phyloP scores from a whole-genome alignment of 805 yeast genomes.

The Wickerhamomyces hampshirensis region DNA sequence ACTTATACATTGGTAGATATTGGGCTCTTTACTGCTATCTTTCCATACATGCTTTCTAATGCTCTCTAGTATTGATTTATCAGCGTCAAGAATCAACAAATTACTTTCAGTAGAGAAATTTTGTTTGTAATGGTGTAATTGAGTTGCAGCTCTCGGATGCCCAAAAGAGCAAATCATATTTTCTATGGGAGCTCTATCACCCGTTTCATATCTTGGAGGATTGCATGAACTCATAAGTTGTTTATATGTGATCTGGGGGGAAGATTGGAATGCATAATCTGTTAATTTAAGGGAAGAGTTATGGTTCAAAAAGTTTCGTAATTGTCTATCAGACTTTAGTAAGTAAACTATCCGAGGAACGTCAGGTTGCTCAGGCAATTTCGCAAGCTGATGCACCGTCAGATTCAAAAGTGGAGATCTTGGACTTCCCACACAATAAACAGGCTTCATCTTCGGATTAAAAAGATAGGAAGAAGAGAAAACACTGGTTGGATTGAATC shows the following conservation, averaged over 20 bases:
- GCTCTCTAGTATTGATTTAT: conserved; percentile 49
- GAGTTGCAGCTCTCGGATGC: conserved; percentile 14
- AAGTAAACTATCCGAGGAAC: conserved; percentile 38
- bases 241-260: conserved; percentile 4
- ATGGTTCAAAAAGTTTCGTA: conserved; percentile 35
- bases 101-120: conserved; percentile 39
- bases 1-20: conserved; percentile 41
- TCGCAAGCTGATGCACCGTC: conserved; percentile 35
- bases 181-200: conserved; percentile 16
- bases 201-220: conserved; percentile 22
- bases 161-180: conserved; percentile 16
- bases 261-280: conserved; percentile 2
- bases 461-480: no score
- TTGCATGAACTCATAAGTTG: conserved; percentile 22
- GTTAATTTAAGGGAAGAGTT: conserved; percentile 33
- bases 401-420: conserved; percentile 33
- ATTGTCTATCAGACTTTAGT: conserved; percentile 36
- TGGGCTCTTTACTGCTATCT: conserved; percentile 40
- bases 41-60: conserved; percentile 54
- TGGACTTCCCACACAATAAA: conserved; percentile 41
- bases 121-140: conserved; percentile 14
- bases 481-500: no score
- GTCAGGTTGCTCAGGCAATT: conserved; percentile 31
- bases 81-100: conserved; percentile 62
- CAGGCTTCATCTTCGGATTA: conserved; percentile 12